A percentile compares a stretch with the other conserved stretches of the same genome.
Conservation (phyloP, 441 rosid species). For the Populus tomentosa region DNA sequence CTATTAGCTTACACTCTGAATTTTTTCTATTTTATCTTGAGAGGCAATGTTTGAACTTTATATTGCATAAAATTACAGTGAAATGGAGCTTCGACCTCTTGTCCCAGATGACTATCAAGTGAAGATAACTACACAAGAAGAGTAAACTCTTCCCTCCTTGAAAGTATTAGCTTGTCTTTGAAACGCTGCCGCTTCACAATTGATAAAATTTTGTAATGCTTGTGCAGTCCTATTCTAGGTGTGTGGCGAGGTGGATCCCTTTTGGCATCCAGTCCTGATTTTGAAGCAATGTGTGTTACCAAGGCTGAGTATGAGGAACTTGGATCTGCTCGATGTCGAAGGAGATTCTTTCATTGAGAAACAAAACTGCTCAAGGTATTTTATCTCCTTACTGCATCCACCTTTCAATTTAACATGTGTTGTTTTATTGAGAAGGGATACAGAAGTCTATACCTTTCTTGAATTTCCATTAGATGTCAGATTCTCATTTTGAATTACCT, state of each 20-base stretch:
- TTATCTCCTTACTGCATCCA: neutral
- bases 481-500: neutral
- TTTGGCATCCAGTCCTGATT: constrained; percentile 91
- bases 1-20: neutral
- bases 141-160: constrained; percentile 42
- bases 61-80: constrained; percentile 39
- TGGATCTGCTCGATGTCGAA: constrained; percentile 86
- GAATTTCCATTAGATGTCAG: neutral
- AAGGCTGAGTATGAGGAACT: constrained; percentile 93
- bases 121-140: constrained; percentile 79
- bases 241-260: constrained; percentile 99
- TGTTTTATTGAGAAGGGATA: constrained; percentile 12
- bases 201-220: constrained; percentile 11
- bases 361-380: neutral
- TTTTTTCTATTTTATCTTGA: neutral
- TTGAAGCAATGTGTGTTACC: constrained; percentile 81
- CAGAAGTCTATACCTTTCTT: neutral
- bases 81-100: constrained; percentile 89
- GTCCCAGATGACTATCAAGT: constrained; percentile 78
- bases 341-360: constrained; percentile 67
- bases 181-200: constrained; percentile 8
- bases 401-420: neutral
- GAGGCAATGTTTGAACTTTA: neutral
- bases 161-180: constrained; percentile 15
- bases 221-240: constrained; percentile 75